phyloP scores from a whole-genome alignment of 202 grass and related monocot genomes.

The Brachypodium distachyon region DNA sequence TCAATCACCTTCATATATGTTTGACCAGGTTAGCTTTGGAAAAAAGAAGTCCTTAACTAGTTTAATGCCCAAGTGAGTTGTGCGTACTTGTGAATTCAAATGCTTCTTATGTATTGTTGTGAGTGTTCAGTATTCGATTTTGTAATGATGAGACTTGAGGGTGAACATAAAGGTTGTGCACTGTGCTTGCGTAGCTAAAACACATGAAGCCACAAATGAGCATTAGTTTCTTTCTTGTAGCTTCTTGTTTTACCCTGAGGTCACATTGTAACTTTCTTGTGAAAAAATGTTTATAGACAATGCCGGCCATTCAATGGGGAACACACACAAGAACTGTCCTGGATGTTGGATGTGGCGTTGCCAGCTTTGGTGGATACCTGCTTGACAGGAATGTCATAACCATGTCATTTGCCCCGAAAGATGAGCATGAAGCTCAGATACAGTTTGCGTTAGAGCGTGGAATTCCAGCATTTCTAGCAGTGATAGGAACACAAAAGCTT shows the following conservation, averaged over 20 bases:
- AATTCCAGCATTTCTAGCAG: constrained; percentile 81
- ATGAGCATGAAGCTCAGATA: constrained; percentile 98
- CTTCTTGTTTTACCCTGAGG: not conserved
- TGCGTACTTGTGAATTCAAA: not conserved
- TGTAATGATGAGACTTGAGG: not conserved
- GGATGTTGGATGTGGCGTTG: constrained; percentile 96
- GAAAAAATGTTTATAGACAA: constrained; percentile 41
- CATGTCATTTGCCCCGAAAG: constrained; percentile 91
- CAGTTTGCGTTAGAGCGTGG: constrained; percentile 89
- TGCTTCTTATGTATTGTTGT: not conserved
- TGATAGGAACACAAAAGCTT: constrained; percentile 83
- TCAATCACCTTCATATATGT: not conserved
- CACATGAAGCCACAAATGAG: too few relatives aligned
- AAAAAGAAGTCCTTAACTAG: not conserved
- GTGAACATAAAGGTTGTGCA: not conserved
- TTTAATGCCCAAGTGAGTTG: constrained; percentile 1
- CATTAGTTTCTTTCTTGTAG: not conserved
- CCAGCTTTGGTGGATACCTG: constrained; percentile 84
- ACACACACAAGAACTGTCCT: constrained; percentile 59
- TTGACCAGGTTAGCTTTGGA: not conserved
- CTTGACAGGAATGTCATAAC: constrained; percentile 79
- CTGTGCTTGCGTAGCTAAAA: not conserved
- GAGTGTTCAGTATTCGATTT: not conserved
- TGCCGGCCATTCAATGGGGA: constrained; percentile 64
- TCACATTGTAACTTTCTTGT: constrained; percentile 4